A percentile compares a stretch with the other conserved stretches of the same genome.
Conservation (phyloP, 106 monocot genomes). For the Agapanthus africanus region DNA sequence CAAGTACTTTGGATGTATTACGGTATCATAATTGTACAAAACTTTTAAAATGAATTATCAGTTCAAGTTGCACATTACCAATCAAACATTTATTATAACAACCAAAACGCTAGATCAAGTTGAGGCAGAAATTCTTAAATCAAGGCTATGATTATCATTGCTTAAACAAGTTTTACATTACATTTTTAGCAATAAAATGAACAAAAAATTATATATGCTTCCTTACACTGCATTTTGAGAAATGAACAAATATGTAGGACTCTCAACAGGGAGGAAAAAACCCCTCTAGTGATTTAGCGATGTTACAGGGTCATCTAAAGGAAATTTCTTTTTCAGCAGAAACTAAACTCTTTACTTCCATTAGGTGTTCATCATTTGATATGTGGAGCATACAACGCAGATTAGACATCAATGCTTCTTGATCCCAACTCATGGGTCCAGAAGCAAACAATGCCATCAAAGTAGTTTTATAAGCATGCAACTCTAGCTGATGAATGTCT, state of each 20-base stretch:
- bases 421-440: conserved; percentile 24
- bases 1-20: not conserved
- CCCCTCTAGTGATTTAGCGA: not conserved
- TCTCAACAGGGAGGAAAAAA: not conserved
- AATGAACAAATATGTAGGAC: not conserved
- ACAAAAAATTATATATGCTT: not conserved
- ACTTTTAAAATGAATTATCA: not conserved
- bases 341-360: conserved; percentile 8
- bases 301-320: not conserved
- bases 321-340: conserved; percentile 5
- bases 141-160: too few species aligned
- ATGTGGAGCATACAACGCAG: conserved; percentile 17
- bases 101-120: not conserved
- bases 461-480: conserved; percentile 19
- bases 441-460: conserved; percentile 15
- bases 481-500: conserved; percentile 22
- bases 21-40: not conserved
- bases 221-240: not conserved
- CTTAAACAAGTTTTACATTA: too few species aligned
- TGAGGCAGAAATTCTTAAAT: too few species aligned
- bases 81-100: not conserved
- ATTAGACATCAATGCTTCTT: conserved; percentile 21
- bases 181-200: too few species aligned
- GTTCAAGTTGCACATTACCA: not conserved
- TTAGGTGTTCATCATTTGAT: conserved; percentile 18